Conservation (phyloP, 345 rosid species). For the Balakata baccata region DNA sequence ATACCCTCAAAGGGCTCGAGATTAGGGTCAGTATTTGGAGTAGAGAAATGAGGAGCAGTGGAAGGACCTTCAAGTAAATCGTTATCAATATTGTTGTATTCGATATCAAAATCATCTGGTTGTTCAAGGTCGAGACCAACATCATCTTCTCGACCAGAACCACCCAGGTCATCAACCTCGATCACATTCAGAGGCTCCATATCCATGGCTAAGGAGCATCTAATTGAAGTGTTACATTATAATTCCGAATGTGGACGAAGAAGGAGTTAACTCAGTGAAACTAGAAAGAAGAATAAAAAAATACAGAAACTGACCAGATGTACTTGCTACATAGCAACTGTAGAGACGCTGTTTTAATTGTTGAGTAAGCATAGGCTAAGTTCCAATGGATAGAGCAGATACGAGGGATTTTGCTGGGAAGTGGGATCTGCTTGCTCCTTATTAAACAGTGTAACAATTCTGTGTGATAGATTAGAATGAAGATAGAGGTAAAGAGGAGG, state of each 20-base stretch:
- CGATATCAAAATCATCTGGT: slow-evolving; percentile 3
- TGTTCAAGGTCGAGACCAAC: neutral
- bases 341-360: no score
- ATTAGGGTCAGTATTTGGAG: slow-evolving; percentile 19
- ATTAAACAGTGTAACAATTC: no score
- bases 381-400: neutral
- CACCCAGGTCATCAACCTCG: slow-evolving; percentile 1
- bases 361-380: neutral
- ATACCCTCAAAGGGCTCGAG: slow-evolving; percentile 39
- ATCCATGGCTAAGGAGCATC: neutral
- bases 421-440: neutral
- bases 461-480: neutral
- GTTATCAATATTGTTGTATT: neutral
- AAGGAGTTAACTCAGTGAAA: neutral
- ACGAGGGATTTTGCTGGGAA: neutral
- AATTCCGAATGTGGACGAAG: neutral
- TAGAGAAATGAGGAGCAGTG: no score
- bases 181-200: slow-evolving; percentile 1
- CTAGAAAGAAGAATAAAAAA: neutral
- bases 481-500: neutral
- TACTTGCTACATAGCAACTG: neutral
- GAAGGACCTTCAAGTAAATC: slow-evolving; percentile 1
- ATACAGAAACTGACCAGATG: slow-evolving; percentile 2
- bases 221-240: neutral
- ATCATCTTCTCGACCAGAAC: neutral